A percentile compares a stretch with the other conserved stretches of the same genome.
Conservation (phyloP, 2,329 filamentous ascomycete genomes). For the Zasmidium angulare region DNA sequence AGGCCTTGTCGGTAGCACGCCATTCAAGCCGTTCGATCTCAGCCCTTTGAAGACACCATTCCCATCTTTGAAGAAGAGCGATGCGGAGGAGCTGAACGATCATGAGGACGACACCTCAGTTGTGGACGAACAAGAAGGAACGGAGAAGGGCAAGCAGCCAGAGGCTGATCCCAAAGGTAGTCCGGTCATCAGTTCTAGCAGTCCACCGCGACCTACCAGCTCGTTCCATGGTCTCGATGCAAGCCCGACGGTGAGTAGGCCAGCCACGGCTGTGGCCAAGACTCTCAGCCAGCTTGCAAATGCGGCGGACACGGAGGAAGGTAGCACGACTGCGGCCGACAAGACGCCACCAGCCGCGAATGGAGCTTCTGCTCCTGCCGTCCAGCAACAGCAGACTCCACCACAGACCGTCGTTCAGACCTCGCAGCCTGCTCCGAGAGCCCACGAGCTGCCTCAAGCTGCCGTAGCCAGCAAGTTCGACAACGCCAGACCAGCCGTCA, state of each 20-base stretch:
- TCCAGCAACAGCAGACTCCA: conserved; percentile 24
- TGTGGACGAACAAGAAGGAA: conserved; percentile 18
- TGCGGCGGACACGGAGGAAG: conserved; percentile 17
- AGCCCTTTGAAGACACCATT: conserved; percentile 41
- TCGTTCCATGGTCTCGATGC: conserved; percentile 26
- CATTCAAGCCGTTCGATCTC: conserved; percentile 46
- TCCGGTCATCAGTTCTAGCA: conserved; percentile 35
- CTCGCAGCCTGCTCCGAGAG: conserved; percentile 16
- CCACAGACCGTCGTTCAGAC: conserved; percentile 23
- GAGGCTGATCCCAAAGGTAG: conserved; percentile 26
- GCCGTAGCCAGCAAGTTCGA: conserved; percentile 23
- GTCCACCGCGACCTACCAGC: conserved; percentile 28
- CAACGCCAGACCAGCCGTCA: conserved; percentile 11
- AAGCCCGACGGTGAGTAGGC: conserved; percentile 33
- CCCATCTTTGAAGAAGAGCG: conserved; percentile 30
- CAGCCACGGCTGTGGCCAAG: conserved; percentile 33
- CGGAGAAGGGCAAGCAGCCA: conserved; percentile 15
- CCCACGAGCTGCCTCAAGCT: conserved; percentile 21
- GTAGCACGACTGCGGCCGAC: conserved; percentile 8
- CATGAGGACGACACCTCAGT: conserved; percentile 20
- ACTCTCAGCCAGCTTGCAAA: conserved; percentile 30
- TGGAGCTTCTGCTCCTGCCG: conserved; percentile 10
- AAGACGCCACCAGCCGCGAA: conserved; percentile 22
- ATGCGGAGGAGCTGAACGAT: conserved; percentile 22
- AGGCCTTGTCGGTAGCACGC: conserved; percentile 71